phyloP scores from a whole-genome alignment of 192 early-diverging fungal species.

The Diversispora epigaea region DNA sequence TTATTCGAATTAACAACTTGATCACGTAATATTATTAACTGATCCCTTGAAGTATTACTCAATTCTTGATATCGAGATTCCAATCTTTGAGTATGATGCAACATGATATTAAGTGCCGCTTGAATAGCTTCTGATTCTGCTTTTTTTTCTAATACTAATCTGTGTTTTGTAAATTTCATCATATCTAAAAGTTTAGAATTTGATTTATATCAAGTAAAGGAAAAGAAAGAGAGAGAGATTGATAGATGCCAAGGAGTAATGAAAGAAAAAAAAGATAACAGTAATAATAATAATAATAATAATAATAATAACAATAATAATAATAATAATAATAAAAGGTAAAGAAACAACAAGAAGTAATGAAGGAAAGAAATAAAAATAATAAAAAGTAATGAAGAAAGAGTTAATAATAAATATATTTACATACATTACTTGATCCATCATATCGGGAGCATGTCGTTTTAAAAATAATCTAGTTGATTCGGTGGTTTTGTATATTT shows the following conservation, averaged over 20 bases:
- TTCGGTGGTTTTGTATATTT: background rate
- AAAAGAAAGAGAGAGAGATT: no score
- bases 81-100: background rate
- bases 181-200: no score
- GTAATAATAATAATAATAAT: no score
- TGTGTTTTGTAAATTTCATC: background rate
- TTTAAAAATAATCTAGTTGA: background rate
- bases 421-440: constrained; percentile 10
- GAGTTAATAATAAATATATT: no score
- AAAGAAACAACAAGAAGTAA: no score
- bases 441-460: constrained; percentile 5
- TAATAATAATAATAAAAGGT: no score
- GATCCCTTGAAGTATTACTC: background rate
- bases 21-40: background rate
- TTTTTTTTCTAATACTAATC: constrained; percentile 16
- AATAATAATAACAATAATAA: no score
- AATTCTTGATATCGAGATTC: constrained; percentile 2
- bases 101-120: background rate
- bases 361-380: no score
- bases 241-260: no score
- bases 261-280: no score
- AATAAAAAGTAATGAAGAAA: no score
- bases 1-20: background rate
- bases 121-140: constrained; percentile 13
- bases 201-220: no score